These are phyloP conservation scores for Calophaca sinica DNA, from an alignment of 306 rosid genomes.

Conservation along the genomic window DNA sequence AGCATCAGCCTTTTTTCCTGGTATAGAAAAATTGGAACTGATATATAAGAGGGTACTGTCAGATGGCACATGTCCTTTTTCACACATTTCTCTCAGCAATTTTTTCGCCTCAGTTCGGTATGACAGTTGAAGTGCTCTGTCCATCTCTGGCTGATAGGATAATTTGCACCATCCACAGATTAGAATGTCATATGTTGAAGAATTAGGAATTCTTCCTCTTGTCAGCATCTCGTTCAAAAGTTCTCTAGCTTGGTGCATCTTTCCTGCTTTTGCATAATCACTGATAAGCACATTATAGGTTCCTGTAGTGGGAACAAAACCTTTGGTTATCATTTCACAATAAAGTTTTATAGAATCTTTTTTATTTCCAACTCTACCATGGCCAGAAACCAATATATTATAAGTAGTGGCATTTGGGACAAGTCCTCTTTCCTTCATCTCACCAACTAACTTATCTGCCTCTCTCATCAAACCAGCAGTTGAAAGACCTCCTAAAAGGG, in stretches of 20 bases:
- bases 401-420: slow-evolving; percentile 77
- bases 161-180: slow-evolving; percentile 85
- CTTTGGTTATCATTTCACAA: slow-evolving; percentile 83
- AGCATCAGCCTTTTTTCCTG: slow-evolving; percentile 76
- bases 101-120: slow-evolving; percentile 79
- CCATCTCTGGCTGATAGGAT: slow-evolving; percentile 68
- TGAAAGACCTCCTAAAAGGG: slow-evolving; percentile 74
- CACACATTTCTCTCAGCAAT: slow-evolving; percentile 72
- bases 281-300: slow-evolving; percentile 85
- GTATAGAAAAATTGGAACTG: slow-evolving; percentile 71
- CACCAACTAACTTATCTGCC: slow-evolving; percentile 65
- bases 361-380: slow-evolving; percentile 77
- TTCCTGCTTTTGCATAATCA: slow-evolving; percentile 80
- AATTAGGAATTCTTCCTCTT: slow-evolving; percentile 73
- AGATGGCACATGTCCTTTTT: slow-evolving; percentile 74
- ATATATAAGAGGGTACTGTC: slow-evolving; percentile 63
- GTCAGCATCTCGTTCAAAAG: slow-evolving; percentile 85
- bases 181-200: slow-evolving; percentile 85
- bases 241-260: slow-evolving; percentile 89
- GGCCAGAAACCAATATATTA: slow-evolving; percentile 75
- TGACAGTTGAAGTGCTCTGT: slow-evolving; percentile 56
- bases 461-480: slow-evolving; percentile 70
- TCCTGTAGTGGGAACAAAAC: slow-evolving; percentile 76
- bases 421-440: slow-evolving; percentile 75
- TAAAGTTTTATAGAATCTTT: slow-evolving; percentile 70